Percentiles rank a stretch among this genome's conserved stretches.
phyloP scores from a whole-genome alignment of 2,329 filamentous ascomycete species.

The Cladophialophora immunda region DNA sequence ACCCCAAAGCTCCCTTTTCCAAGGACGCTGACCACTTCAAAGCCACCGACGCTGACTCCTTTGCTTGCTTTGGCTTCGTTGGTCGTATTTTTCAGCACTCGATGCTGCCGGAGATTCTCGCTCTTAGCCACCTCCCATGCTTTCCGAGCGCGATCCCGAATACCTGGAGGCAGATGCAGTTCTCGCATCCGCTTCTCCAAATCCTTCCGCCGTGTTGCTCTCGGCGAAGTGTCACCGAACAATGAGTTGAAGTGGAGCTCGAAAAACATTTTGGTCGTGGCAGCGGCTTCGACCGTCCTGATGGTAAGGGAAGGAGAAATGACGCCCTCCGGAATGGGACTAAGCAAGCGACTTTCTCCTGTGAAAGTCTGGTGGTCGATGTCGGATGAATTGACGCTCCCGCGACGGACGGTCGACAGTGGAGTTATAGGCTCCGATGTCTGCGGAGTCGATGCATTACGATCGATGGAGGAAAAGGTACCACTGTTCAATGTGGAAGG shows the following conservation, averaged over 20 bases:
- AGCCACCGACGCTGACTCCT: constrained; percentile 68
- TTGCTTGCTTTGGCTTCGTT: constrained; percentile 54
- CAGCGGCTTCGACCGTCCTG: constrained; percentile 76
- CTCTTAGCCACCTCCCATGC: constrained; percentile 74
- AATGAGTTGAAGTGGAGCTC: constrained; percentile 85
- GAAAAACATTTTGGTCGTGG: constrained; percentile 84
- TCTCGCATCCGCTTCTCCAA: constrained; percentile 69
- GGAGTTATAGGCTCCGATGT: constrained; percentile 36
- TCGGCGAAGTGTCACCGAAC: constrained; percentile 64
- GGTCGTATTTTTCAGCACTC: constrained; percentile 73
- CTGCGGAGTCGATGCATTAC: constrained; percentile 29
- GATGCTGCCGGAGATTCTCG: constrained; percentile 75
- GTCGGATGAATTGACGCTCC: constrained; percentile 26
- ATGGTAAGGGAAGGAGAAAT: constrained; percentile 28
- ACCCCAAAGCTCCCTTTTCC: constrained; percentile 96
- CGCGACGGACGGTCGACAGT: constrained; percentile 24
- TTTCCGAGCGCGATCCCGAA: constrained; percentile 53
- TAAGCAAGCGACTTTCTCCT: constrained; percentile 24
- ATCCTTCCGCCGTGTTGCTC: constrained; percentile 67
- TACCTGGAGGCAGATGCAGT: constrained; percentile 29
- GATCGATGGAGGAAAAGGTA: constrained; percentile 20
- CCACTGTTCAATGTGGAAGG: constrained; percentile 36
- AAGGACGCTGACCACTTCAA: constrained; percentile 81
- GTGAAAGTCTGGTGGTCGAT: constrained; percentile 24
- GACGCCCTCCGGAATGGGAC: constrained; percentile 35